Percentiles rank a stretch among this genome's conserved stretches.
Conservation (phyloP, 1,139 yeast genomes). For the Diutina scorzettiae region DNA sequence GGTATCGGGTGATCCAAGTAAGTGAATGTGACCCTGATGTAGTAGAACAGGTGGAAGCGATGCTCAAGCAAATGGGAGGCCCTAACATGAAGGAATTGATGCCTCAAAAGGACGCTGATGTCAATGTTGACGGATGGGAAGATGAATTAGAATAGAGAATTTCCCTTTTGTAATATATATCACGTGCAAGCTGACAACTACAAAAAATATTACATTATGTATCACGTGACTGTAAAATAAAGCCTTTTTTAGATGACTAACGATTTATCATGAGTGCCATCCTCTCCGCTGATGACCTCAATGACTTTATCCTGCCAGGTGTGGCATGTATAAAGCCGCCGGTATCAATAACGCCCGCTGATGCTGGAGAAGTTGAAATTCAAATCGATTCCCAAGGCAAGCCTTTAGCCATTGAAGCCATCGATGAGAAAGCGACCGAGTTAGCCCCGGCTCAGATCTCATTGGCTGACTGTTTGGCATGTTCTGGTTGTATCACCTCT, state of each 20-base stretch:
- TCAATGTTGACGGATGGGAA: constrained; percentile 33
- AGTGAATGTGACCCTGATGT: constrained; percentile 38
- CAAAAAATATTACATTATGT: no score
- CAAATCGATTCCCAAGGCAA: constrained; percentile 56
- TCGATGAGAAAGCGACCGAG: constrained; percentile 38
- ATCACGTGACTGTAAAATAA: no score
- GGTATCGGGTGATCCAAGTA: constrained; percentile 32
- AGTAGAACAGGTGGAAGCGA: constrained; percentile 34
- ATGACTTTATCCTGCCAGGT: constrained; percentile 91
- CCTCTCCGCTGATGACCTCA: constrained; percentile 77
- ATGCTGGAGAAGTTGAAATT: constrained; percentile 40
- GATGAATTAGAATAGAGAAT: constrained; percentile 28
- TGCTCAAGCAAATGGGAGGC: constrained; percentile 50
- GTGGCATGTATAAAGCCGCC: constrained; percentile 90
- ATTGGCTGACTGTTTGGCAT: constrained; percentile 86
- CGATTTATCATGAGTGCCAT: constrained; percentile 68
- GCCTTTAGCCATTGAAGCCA: constrained; percentile 54
- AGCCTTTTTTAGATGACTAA: neutral
- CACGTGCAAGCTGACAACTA: neutral
- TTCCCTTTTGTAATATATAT: no score
- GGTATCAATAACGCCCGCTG: constrained; percentile 5
- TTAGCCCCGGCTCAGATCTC: constrained; percentile 81
- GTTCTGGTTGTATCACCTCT: constrained; percentile 94
- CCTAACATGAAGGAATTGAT: constrained; percentile 35
- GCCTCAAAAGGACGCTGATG: constrained; percentile 28